Base-by-base conservation (phyloP, 2,329 filamentous ascomycete species). In the Calycina herbarum region DNA sequence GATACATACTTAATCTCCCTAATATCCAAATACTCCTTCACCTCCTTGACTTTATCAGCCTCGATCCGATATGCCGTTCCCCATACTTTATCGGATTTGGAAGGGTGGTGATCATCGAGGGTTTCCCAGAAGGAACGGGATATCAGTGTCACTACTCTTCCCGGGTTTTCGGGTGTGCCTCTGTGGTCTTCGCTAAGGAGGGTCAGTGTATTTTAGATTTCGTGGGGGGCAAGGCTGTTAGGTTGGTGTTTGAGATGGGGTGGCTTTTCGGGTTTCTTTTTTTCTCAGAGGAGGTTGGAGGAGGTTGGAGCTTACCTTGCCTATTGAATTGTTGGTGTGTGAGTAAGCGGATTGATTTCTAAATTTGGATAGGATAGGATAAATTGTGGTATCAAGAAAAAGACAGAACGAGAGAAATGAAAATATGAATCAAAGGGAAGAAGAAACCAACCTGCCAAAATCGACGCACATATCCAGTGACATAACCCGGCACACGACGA, bases 91-190 rank as follows among this genome's bases (percentile, higher is more conserved):
- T 86, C 85, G 64, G 84, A 85, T 33, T 83, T 86, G 68, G 85
- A 82, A 74, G 91, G 85, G 71, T 86, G 79, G 70, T 92, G 88
- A 71, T 89, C 88, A 45, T 81, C 79, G 17, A 97, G 80, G 1
- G 86, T 89, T 69, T 91, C 86, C 93, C 94, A 98, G 77, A 93
- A 92, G 3, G 86, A 84, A 64, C 88, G 88, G 74, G 93, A 89
- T 69, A 99, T 96, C 24, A 99, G 85, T 1, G 95, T 99, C 51
- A 94, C 94, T 63, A 99, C 95, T 65, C 95, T 89, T 1, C 95
- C 95, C 0, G 95, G 95, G 1, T 89, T 86, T 73, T 91, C 86
- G 61, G 93, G 93, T 0, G 95, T 98, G 64, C 95, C 95, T 72
- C 95, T 89, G 78, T 99, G 95, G 79, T 99, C 95, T 79, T 97